Base-by-base conservation (phyloP, 768 basidiomycete genomes). In the Tulasnella sp. region DNA sequence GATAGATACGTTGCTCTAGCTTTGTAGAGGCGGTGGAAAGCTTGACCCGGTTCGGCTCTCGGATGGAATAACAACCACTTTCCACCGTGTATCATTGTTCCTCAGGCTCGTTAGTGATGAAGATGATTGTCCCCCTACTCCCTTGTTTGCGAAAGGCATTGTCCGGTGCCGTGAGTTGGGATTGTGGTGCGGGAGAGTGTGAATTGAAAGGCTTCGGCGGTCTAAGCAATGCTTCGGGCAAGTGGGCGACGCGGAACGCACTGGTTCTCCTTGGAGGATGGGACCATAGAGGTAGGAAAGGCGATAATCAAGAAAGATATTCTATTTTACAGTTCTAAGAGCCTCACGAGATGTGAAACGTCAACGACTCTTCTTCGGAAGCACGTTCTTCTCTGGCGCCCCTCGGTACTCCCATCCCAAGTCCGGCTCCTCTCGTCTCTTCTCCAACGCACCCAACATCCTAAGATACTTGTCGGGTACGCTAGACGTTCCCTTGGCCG, bases 1-100 rank as follows among this genome's bases (percentile, higher is more conserved):
- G 9, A 14, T 74, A 88, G 88, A 74, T 89, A 88, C 75, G 72
- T 87, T 44, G 81, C 85, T 14, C 79, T 89, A 73, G 83, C 82
- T 4, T 74, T 87, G 72, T 88, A 80, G 77, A 22, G 22, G 19
- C 26, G 47, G 8, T 44, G 47, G n/a, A 59, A n/a, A 59, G n/a
- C n/a, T n/a, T n/a, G n/a, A 26, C 8, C 19, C 14, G 4, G 5
- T 11, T 59, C 32, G 52, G 22, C 9, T 17, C 12, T 59, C 52
- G 52, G 52, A 59, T 59, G n/a, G n/a, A n/a, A n/a, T n/a, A n/a
- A n/a, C n/a, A n/a, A n/a, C n/a, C n/a, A n/a, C n/a, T n/a, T n/a
- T n/a, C n/a, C n/a, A n/a, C n/a, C n/a, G n/a, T n/a, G n/a, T n/a
- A n/a, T n/a, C n/a, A n/a, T n/a, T n/a, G n/a, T n/a, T n/a, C n/a